Percentiles rank a stretch among this genome's conserved stretches.
phyloP scores from a whole-genome alignment of 2,329 filamentous ascomycete species.

The Coleophoma eucalyptorum region DNA sequence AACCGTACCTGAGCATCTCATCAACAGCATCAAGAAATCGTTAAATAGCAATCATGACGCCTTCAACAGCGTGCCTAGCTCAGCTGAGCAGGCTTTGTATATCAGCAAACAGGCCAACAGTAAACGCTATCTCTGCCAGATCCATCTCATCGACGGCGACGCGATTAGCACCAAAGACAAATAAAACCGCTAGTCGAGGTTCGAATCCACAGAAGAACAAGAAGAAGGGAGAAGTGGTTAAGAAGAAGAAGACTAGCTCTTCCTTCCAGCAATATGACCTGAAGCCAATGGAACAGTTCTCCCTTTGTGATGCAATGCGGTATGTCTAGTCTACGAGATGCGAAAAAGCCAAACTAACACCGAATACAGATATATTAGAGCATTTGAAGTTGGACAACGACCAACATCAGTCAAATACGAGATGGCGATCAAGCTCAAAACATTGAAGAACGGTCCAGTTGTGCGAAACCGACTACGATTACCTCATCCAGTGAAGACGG shows the following conservation, averaged over 20 bases:
- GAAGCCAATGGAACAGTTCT: conserved; percentile 56
- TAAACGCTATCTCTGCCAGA: conserved; percentile 8
- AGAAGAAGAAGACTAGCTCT: conserved; percentile 27
- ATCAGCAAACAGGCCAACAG: conserved; percentile 8
- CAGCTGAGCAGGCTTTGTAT: conserved; percentile 27
- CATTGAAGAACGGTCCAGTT: conserved; percentile 79
- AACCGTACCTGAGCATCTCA: background rate
- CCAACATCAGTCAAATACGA: conserved; percentile 82
- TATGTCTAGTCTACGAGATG: conserved; percentile 34
- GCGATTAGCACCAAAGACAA: conserved; percentile 15
- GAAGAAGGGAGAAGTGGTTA: conserved; percentile 25
- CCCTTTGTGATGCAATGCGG: conserved; percentile 92
- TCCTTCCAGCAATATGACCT: conserved; percentile 30
- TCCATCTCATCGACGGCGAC: conserved; percentile 18
- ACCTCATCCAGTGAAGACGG: conserved; percentile 85
- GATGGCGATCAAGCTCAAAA: conserved; percentile 76
- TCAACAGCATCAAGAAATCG: background rate
- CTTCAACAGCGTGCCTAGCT: conserved; percentile 24
- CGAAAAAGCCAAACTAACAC: conserved; percentile 13
- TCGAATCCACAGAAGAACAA: conserved; percentile 21
- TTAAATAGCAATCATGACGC: conserved; percentile 17
- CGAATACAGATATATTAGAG: conserved; percentile 72
- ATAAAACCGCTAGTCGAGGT: conserved; percentile 1
- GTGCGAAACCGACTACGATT: conserved; percentile 85
- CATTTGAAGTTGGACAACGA: conserved; percentile 82